Evolutionary conservation across 129 eudicot species (phyloP), one percentile per base, ranked within the genome.

Genomic region (Artemisia annua): DNA sequence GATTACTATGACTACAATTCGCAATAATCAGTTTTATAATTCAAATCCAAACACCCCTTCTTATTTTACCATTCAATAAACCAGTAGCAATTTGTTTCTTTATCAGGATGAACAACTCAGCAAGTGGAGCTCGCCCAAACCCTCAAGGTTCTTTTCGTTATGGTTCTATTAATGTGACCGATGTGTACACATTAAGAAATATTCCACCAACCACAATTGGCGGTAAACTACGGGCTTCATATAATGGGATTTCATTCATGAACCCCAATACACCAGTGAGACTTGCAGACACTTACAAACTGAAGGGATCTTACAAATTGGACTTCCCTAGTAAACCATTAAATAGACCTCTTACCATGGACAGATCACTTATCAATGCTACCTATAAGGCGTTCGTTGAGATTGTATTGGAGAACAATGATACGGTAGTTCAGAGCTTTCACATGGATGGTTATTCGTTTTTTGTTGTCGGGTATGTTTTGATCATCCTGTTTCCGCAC

Each of bases 91-190:
- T 58, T 30, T 24, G 4, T 54, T 1, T 67, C 56, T 59, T 3
- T 64, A 28, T 53, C 84, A 91, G 99, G 90, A 88, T 85, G 80
- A 95, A 95, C 74, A 87, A 64, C 35, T 51, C 91, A 5, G 99
- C 99, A n/a, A 91, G 99, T 82, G 99, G 99, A 69, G 97, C 99
- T 67, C 97, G 99, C 46, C 97, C 99, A 32, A 95, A 95, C 76
- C 96, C 99, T 4, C 99, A 95, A 83, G 99, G 99, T n/a, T 95
- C 99, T 8, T 95, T 88, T 61, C 96, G 83, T 5, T 95, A 95
- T 30, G 99, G 99, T 56, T 63, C 74, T 3, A 95, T 95, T 52
- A 87, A 85, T 63, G 97, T 95, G 54, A 88, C 99, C 0, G 87
- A 88, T 49, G 70, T 77, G 10, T 88, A 90, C 15, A 69, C 85